Percentiles rank a stretch among this genome's conserved stretches.
phyloP scores from a whole-genome alignment of 2,329 filamentous ascomycete species.

The Pseudocercospora vitis region DNA sequence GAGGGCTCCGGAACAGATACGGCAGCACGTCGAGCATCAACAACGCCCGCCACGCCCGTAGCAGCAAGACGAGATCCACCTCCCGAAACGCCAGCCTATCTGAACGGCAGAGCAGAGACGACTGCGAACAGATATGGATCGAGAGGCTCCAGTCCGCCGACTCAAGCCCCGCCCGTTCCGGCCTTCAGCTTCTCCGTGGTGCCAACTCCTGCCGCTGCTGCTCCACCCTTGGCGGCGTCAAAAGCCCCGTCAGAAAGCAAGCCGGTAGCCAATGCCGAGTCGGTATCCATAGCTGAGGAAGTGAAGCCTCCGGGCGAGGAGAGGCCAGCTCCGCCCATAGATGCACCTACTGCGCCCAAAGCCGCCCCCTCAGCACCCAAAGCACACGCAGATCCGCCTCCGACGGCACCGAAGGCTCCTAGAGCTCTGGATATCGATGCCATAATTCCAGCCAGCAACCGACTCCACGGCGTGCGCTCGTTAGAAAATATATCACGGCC shows the following conservation, averaged over 20 bases:
- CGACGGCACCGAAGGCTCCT: constrained; percentile 36
- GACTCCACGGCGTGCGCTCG: constrained; percentile 35
- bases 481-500: constrained; percentile 31
- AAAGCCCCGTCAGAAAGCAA: constrained; percentile 29
- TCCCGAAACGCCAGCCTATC: constrained; percentile 44
- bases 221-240: constrained; percentile 21
- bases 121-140: constrained; percentile 49
- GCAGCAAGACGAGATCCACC: constrained; percentile 38
- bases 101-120: constrained; percentile 48
- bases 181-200: constrained; percentile 48
- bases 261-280: constrained; percentile 5
- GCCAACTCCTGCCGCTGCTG: constrained; percentile 27
- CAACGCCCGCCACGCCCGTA: constrained; percentile 16
- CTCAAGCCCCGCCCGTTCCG: constrained; percentile 55
- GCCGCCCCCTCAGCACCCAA: constrained; percentile 44
- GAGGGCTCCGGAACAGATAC: constrained; percentile 35
- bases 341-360: constrained; percentile 40
- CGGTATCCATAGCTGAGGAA: constrained; percentile 6
- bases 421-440: constrained; percentile 34
- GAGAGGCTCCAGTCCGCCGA: constrained; percentile 53
- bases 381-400: constrained; percentile 30
- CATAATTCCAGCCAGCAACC: constrained; percentile 23
- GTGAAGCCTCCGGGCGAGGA: constrained; percentile 17
- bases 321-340: constrained; percentile 24
- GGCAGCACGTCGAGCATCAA: constrained; percentile 29